Evolutionary conservation across 106 monocot genomes (phyloP), one percentile per base, ranked within the genome.

Genomic region (Amphibolis antarctica): DNA sequence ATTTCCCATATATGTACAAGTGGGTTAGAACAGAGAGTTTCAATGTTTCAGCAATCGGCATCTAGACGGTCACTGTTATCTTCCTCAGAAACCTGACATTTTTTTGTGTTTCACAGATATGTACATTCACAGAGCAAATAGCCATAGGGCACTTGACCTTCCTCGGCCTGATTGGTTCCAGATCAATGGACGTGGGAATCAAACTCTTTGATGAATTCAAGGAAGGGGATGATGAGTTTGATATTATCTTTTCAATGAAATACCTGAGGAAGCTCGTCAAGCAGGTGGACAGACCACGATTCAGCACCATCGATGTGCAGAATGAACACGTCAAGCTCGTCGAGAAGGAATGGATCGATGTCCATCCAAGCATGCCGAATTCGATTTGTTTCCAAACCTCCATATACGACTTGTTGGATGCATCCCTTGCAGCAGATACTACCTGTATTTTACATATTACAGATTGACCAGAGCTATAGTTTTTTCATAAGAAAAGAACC

Each of bases 171-270:
- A 79, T 70, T 9, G 63, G 54, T 48, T 69, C 79, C 7, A 54
- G 46, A 9, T 20, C 57, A 23, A 79, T 75, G 15, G 66, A 79
- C 21, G 62, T 72, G 1, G 85, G 85, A 18, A 66, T 89, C 56
- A 77, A 71, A 69, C 29, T 79, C 45, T 77, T 65, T 3, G 68
- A 66, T 31, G 62, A 52, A 30, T 18, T 20, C 31, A 53, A 53
- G 24, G 27, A 52, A 18, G 74, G 67, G 5, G 65, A 63, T 10
- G 67, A 58, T 6, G n/a, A n/a, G n/a, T 82, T 77, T 14, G 77
- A 89, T 61, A 22, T 77, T 30, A 77, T 89, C 22, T 66, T 85
- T 53, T 85, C 88, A 1, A 69, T 80, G 59, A 72, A 64, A 42
- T 68, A 75, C 48, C 28, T 89, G 19, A 75, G 44, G 28, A 69